Base-by-base conservation (phyloP, 192 early-diverging fungal genomes). In the Neocallimastix lanati region DNA sequence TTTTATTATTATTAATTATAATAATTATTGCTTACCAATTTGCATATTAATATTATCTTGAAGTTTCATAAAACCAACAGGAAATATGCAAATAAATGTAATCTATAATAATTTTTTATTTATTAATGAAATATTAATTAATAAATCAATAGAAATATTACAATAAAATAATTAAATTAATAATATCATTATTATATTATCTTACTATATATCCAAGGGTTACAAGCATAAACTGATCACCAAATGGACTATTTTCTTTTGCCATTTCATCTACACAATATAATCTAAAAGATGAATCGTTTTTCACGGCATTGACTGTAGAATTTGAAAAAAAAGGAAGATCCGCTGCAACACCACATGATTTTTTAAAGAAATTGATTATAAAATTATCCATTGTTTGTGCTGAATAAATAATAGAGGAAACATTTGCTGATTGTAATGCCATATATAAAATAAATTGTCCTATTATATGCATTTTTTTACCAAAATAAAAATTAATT, bases 41-140 rank as follows among this genome's bases (percentile, higher is more conserved):
- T 90, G 88, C 27, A 88, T 80, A 18, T 78, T 37, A 28, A 90
- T 86, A 77, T 89, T 90, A 80, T 90, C 88, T 82, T 90, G 86
- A 12, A 90, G 80, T 36, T 87, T 89, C 14, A 82, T 79, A n/a
- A 87, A 79, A 16, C 84, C 85, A 16, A 90, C 79, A 0, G 88
- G 88, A 50, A 89, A 76, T 29, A 80, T 81, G 5, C 85, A 77
- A 29, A 88, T 28, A 21, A 87, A 30, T 33, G 50, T 67, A 27
- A 86, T 82, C 28, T 78, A 29, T 36, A 15, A 29, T n/a, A n/a
- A n/a, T n/a, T n/a, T n/a, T n/a, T n/a, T n/a, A n/a, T n/a, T n/a
- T n/a, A n/a, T n/a, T n/a, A n/a, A n/a, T n/a, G n/a, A n/a, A n/a
- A n/a, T n/a, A n/a, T n/a, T n/a, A n/a, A n/a, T n/a, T n/a, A n/a